Evolutionary conservation across 2,329 filamentous ascomycete genomes (phyloP).

Genomic region (Aspergillus sp.): DNA sequence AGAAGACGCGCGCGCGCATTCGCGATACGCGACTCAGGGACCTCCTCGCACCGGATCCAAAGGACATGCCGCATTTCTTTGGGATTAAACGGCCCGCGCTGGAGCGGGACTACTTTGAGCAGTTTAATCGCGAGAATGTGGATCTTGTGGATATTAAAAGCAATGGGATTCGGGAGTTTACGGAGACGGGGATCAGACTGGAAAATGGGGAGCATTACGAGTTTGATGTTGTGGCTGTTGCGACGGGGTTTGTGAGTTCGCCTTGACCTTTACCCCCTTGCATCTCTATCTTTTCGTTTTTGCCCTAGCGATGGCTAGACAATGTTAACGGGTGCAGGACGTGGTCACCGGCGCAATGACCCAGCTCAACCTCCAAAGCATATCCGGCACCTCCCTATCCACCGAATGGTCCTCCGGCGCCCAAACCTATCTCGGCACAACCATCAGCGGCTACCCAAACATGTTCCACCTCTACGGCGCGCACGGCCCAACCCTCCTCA

Average conservation of each 20-base stretch:
- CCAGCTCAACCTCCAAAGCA: conserved; percentile 44
- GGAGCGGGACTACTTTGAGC: conserved; percentile 58
- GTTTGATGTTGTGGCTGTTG: conserved; percentile 50
- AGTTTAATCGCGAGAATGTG: conserved; percentile 54
- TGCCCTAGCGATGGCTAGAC: background rate
- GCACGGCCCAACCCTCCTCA: conserved; percentile 60
- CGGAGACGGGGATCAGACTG: conserved; percentile 43
- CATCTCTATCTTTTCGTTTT: background rate
- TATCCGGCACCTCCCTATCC: conserved; percentile 35
- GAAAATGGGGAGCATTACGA: conserved; percentile 43
- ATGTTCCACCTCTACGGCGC: conserved; percentile 60
- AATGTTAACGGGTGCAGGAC: conserved; percentile 28
- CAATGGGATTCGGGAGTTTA: conserved; percentile 18
- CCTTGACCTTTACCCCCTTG: no score
- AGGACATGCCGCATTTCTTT: conserved; percentile 58
- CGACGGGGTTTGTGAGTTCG: conserved; percentile 45
- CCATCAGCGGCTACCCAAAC: conserved; percentile 53
- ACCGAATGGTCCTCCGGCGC: conserved; percentile 46
- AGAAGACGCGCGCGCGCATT: conserved; percentile 57
- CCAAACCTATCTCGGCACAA: conserved; percentile 50
- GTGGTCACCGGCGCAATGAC: conserved; percentile 47
- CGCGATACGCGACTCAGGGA: conserved; percentile 56
- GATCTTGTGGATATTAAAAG: conserved; percentile 24
- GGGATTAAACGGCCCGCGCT: conserved; percentile 58
- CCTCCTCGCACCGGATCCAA: conserved; percentile 54